Percentiles rank a stretch among this genome's conserved stretches.
Evolutionary conservation across 1,284 basidiomycete genomes (phyloP).

Genomic region (Porodaedalea pini): DNA sequence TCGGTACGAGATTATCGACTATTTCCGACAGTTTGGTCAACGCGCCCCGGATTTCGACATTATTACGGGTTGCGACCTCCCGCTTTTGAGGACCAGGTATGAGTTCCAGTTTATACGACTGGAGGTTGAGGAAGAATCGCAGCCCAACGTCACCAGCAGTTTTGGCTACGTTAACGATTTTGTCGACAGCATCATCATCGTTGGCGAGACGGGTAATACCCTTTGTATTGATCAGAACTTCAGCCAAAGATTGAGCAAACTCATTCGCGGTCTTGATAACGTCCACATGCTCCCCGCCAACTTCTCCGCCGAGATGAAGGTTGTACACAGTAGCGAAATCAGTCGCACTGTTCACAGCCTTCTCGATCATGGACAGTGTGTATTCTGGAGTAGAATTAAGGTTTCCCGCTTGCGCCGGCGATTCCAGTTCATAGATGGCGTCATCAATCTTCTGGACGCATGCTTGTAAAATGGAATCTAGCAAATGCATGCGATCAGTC

Average conservation of each 20-base stretch:
- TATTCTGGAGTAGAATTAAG: conserved; percentile 96
- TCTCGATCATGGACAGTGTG: conserved; percentile 97
- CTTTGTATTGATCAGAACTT: conserved; percentile 91
- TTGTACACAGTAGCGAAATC: conserved; percentile 97
- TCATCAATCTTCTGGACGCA: conserved; percentile 98
- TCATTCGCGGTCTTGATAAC: conserved; percentile 98
- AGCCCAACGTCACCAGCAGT: conserved; percentile 83
- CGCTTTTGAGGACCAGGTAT: conserved; percentile 70
- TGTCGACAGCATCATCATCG: conserved; percentile 90
- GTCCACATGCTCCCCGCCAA: conserved; percentile 92
- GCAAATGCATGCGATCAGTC: conserved; percentile 15
- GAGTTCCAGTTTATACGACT: conserved; percentile 90
- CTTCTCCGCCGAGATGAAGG: conserved; percentile 84
- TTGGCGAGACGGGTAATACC: conserved; percentile 91
- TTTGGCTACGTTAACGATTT: conserved; percentile 84
- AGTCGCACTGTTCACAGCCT: conserved; percentile 88
- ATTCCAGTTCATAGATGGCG: conserved; percentile 95
- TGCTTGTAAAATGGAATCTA: conserved; percentile 95
- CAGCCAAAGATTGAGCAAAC: conserved; percentile 88
- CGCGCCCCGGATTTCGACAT: conserved; percentile 78
- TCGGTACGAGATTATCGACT: conserved; percentile 85
- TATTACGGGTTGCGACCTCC: conserved; percentile 88
- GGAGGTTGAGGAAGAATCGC: conserved; percentile 92
- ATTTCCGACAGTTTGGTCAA: conserved; percentile 84
- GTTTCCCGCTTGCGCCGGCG: conserved; percentile 90